Conservation (phyloP, 1,284 basidiomycete species). For the Cryptococcus sp. region DNA sequence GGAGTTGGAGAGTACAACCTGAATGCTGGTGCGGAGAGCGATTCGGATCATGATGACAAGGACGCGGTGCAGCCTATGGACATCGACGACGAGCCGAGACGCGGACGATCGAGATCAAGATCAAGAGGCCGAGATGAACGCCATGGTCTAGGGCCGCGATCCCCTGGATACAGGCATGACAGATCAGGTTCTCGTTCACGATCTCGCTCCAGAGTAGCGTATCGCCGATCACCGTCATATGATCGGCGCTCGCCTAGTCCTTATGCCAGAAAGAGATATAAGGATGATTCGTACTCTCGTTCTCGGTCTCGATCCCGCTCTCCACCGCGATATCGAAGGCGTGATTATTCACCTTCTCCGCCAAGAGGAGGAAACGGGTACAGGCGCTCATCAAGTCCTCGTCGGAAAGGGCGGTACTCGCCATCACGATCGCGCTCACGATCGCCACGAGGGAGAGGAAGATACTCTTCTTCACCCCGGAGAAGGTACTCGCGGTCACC, state of each 20-base stretch:
- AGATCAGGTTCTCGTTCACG: slow-evolving; percentile 4
- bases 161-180: slow-evolving; percentile 16
- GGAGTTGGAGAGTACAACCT: slow-evolving; percentile 79
- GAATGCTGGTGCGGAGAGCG: slow-evolving; percentile 53
- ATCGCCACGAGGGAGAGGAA: slow-evolving; percentile 10
- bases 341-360: neutral
- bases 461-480: slow-evolving; percentile 8
- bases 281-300: slow-evolving; percentile 9
- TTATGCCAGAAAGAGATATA: slow-evolving; percentile 5
- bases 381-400: neutral
- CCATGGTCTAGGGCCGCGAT: slow-evolving; percentile 12
- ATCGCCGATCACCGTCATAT: slow-evolving; percentile 8
- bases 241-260: slow-evolving; percentile 15
- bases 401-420: slow-evolving; percentile 3
- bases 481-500: slow-evolving; percentile 15
- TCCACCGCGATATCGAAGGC: slow-evolving; percentile 6
- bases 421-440: slow-evolving; percentile 8
- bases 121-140: slow-evolving; percentile 2
- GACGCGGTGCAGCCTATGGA: slow-evolving; percentile 12
- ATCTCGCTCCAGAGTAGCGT: slow-evolving; percentile 6
- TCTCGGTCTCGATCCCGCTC: slow-evolving; percentile 15
- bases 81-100: slow-evolving; percentile 6
- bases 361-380: neutral
- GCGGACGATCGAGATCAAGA: slow-evolving; percentile 3
- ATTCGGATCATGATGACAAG: slow-evolving; percentile 32